phyloP scores from a whole-genome alignment of 169 alveolate species.

The Plasmodium vinckei region DNA sequence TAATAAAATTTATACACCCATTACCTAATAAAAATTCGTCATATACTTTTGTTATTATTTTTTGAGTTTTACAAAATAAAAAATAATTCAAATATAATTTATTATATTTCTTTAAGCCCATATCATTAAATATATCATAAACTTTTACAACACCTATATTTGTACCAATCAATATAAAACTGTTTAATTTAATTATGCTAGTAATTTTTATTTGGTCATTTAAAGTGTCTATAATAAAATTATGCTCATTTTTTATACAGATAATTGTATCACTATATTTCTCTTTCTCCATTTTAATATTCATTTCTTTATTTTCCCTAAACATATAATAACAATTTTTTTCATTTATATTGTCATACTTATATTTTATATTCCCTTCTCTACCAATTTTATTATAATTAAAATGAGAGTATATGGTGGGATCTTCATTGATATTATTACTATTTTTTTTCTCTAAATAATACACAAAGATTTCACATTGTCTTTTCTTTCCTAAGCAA shows the following conservation, averaged over 20 bases:
- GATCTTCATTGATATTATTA: background rate
- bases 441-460: background rate
- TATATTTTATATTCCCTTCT: background rate
- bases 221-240: slow-evolving; percentile 37
- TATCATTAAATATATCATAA: slow-evolving; percentile 32
- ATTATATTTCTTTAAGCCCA: background rate
- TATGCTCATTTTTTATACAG: slow-evolving; percentile 1
- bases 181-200: slow-evolving; percentile 24
- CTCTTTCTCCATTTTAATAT: background rate
- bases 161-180: slow-evolving; percentile 39
- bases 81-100: slow-evolving; percentile 11
- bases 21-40: slow-evolving; percentile 67
- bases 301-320: background rate
- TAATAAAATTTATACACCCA: slow-evolving; percentile 24
- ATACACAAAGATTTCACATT: background rate
- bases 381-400: background rate
- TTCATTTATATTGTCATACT: background rate
- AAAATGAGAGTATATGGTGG: background rate
- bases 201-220: slow-evolving; percentile 17
- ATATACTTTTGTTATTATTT: slow-evolving; percentile 18
- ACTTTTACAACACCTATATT: slow-evolving; percentile 53
- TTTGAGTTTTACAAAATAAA: slow-evolving; percentile 38
- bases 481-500: background rate
- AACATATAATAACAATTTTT: background rate
- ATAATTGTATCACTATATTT: background rate